Evolutionary conservation across 768 basidiomycete genomes (phyloP).

Genomic region (Hypholoma fasciculare): DNA sequence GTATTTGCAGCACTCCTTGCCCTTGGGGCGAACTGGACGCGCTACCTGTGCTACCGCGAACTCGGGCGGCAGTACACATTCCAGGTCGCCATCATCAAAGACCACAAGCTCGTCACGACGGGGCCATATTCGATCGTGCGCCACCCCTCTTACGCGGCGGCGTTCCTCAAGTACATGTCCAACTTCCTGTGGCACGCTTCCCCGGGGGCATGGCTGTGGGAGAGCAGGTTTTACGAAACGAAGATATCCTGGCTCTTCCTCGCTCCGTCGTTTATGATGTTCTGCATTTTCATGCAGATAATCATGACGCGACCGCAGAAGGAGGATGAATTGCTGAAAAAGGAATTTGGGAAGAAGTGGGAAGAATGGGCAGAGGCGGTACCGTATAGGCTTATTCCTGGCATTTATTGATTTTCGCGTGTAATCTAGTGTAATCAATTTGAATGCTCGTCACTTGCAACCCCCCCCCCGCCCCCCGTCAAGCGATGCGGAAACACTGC

Average conservation of each 20-base stretch:
- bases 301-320: neutral
- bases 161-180: neutral
- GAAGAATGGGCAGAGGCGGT: slow-evolving; percentile 7
- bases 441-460: too few species aligned
- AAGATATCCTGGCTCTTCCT: neutral
- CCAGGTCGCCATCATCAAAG: slow-evolving; percentile 27
- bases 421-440: too few species aligned
- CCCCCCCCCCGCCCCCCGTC: too few species aligned
- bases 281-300: neutral
- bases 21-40: slow-evolving; percentile 19
- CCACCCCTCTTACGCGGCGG: slow-evolving; percentile 30
- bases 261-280: neutral
- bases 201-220: slow-evolving; percentile 9
- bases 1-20: neutral
- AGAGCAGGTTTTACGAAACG: slow-evolving; percentile 3
- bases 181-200: neutral
- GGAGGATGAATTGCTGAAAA: slow-evolving; percentile 5
- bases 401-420: neutral
- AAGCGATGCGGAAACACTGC: too few species aligned
- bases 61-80: slow-evolving; percentile 44
- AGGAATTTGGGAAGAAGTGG: slow-evolving; percentile 7
- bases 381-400: slow-evolving; percentile 4
- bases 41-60: slow-evolving; percentile 34
- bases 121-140: slow-evolving; percentile 33
- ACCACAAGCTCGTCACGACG: slow-evolving; percentile 26